Base-by-base conservation (phyloP, 2,329 filamentous ascomycete species). In the Sclerotinia sclerotiorum region DNA sequence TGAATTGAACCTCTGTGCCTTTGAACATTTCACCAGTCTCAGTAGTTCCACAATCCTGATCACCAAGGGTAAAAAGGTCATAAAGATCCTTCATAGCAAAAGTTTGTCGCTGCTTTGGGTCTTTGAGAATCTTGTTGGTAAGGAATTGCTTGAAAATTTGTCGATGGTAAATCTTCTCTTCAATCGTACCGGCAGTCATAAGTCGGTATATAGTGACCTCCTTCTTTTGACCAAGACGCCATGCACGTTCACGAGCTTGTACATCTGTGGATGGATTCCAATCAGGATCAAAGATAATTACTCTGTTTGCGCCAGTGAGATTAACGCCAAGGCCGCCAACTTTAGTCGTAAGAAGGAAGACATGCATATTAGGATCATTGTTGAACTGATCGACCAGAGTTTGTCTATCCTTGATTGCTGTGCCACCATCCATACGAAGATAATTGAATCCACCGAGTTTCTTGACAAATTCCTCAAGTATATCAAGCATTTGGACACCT, bases 131-230 rank as follows among this genome's bases (percentile, higher is more conserved):
- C 79, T 98, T 98, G 81, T 98, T 97, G 4, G 93, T 95, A 70
- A 99, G 84, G 77, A 98, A 97, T 74, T 98, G 94, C 79, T 99
- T 99, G 84, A 97, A 99, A 63, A 99, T 95, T 77, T 99, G 95
- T 21, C 96, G 90, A 79, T 99, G 94, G 72, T 98, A 99, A 42
- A 99, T 99, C 81, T 99, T 99, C 79, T 99, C 95, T 77, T 99
- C 95, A 32, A 99, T 99, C 0, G 96, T 99, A 1, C 95, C 95
- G 6, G 94, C 93, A 5, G 93, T 97, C 91, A 99, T 97, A n/a
- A 99, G 84, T 48, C 96, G 90, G 78, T 97, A 99, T 29, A 99
- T 97, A 5, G 93, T 94, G 39, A 99, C 95, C 60, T 97, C 93
- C 66, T 91, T 90, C 79, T 96, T 97, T 80, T 99, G 95, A 0